Conservation (phyloP, 331 rosid genomes). For the Erythrophleum ivorense region DNA sequence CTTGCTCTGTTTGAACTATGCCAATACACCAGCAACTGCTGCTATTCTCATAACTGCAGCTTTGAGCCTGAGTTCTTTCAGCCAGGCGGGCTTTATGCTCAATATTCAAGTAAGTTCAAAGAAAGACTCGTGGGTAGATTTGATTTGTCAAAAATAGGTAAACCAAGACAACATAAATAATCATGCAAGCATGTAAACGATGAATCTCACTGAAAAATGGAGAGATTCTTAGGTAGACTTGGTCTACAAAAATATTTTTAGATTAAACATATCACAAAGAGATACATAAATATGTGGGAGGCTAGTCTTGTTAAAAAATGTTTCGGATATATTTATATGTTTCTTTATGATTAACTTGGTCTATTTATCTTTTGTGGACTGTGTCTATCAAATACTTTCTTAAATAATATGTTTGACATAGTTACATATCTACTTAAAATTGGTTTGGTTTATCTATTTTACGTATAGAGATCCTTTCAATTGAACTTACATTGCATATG, state of each 20-base stretch:
- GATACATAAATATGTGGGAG: background rate
- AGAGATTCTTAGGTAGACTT: background rate
- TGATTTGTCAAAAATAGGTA: background rate
- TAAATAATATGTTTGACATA: background rate
- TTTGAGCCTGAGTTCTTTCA: constrained; percentile 92
- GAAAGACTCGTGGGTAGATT: background rate
- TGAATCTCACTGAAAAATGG: background rate
- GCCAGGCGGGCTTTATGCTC: constrained; percentile 94
- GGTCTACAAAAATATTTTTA: background rate
- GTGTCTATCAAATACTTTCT: background rate
- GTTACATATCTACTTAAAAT: background rate
- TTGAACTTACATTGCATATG: background rate
- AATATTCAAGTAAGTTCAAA: constrained; percentile 79
- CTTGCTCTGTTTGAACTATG: constrained; percentile 79
- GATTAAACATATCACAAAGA: background rate
- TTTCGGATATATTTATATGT: too few species aligned
- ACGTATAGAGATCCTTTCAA: background rate
- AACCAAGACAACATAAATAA: background rate
- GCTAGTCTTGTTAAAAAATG: too few species aligned
- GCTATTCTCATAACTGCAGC: constrained; percentile 71
- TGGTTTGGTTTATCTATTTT: background rate
- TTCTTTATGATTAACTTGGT: too few species aligned
- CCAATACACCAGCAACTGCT: constrained; percentile 70
- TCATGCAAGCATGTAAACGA: too few species aligned
- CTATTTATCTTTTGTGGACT: too few species aligned